These are phyloP conservation scores for Geotrichum cucujoidarum DNA, from an alignment of 1,139 yeast genomes.

Conservation along the genomic window DNA sequence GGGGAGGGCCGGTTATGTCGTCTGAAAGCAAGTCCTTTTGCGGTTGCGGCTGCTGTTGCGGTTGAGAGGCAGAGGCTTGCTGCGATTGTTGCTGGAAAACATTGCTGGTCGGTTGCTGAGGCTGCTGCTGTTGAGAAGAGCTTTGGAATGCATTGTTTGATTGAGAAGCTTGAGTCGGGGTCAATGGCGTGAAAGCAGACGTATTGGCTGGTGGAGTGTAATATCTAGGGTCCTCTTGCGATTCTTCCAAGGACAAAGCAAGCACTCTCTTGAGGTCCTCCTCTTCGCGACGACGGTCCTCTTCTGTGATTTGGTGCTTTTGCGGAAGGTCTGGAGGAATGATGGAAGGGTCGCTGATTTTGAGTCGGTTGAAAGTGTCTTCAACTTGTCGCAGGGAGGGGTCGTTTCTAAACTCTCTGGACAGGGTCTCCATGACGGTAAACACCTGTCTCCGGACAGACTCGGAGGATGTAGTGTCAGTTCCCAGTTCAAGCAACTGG, in stretches of 20 bases:
- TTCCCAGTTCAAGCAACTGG: conserved; percentile 51
- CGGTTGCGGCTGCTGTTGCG: conserved; percentile 12
- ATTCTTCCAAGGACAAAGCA: conserved; percentile 68
- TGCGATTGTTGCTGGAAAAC: neutral
- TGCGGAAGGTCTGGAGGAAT: conserved; percentile 57
- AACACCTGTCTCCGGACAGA: conserved; percentile 62
- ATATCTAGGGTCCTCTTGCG: conserved; percentile 12
- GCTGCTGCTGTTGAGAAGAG: neutral
- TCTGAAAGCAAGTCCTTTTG: neutral
- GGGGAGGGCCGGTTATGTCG: neutral
- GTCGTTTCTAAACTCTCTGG: conserved; percentile 54
- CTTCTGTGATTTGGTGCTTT: conserved; percentile 48
- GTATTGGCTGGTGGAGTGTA: neutral
- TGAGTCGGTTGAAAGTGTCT: conserved; percentile 46
- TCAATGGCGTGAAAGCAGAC: neutral
- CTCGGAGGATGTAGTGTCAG: conserved; percentile 55
- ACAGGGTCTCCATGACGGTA: conserved; percentile 63
- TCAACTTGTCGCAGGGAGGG: conserved; percentile 69
- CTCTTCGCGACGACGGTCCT: conserved; percentile 60
- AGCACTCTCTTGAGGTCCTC: conserved; percentile 75
- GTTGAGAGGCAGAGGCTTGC: conserved; percentile 11
- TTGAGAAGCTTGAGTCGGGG: conserved; percentile 3
- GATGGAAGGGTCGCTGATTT: conserved; percentile 33
- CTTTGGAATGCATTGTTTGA: conserved; percentile 8
- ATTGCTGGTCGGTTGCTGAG: conserved; percentile 19